Evolutionary conservation across 306 rosid species (phyloP), one percentile per base, ranked within the genome.

Genomic region (Arachis stenosperma): DNA sequence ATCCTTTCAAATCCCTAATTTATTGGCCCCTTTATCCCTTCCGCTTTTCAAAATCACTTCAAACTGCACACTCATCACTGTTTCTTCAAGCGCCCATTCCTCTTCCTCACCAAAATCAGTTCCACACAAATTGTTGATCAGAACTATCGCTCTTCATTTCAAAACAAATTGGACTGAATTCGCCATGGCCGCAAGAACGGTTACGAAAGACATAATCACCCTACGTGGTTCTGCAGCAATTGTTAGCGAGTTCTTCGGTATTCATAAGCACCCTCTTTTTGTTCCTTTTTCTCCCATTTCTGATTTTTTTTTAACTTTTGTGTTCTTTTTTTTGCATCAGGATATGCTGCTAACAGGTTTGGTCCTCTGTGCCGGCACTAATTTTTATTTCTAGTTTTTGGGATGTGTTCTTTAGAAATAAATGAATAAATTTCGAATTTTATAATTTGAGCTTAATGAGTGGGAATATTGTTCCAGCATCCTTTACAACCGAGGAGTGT

Each of bases 231-330:
- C 98, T 13, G 92, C 98, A 5, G 94, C 98, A 37, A 94, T 94
- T 12, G 97, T 86, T 77, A 91, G 98, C 94, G 98, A 94, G 86
- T 94, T 91, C 85, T 94, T 94, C 50, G 97, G 98, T 94, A 82
- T 60, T 67, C 12, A 40, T n/a, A 12, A 3, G 7, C 42, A 17
- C 9, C 58, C 37, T 33, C 41, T 13, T 36, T 65, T 44, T 5
- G 27, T 3, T 53, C 61, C 36, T 27, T 59, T 47, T 6, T 27
- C 63, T 40, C 7, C 50, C 5, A 30, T 48, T 63, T 27, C 30
- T 74, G 58, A 17, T 39, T 14, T 2, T 56, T 78, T 12, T 14
- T 3, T 53, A 10, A 17, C 2, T 12, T 14, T 6, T 39, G 43
- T 4, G 8, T 43, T 41, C 3, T 76, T 1, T 22, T 22, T 22